Evolutionary conservation across 2,329 filamentous ascomycete genomes (phyloP), one percentile per base, ranked within the genome.

Genomic region (Nannizzia gypsea): DNA sequence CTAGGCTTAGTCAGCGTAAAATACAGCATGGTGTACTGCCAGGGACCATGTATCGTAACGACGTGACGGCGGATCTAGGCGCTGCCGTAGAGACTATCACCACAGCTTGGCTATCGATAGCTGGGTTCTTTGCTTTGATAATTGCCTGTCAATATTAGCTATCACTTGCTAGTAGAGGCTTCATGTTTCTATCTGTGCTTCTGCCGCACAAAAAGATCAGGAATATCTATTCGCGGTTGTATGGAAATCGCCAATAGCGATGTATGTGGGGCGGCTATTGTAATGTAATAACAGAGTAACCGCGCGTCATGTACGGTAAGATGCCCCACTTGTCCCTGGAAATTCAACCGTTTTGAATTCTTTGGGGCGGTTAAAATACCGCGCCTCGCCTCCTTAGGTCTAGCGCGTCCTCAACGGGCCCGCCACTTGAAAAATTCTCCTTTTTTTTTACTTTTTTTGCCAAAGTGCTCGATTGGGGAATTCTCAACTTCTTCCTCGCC

Each of bases 301-400:
- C 44, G 44, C 44, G 38, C 44, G 48, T 52, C 20, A 52, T 24
- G 48, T 52, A 52, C 9, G 48, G 48, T 52, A 52, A 52, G 22
- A 9, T 3, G 22, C 22, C 26, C 26, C 48, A 52, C 48, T 56
- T 9, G 26, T 38, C 28, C 54, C 54, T 38, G 54, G 20, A 56
- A 56, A 68, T 70, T 69, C 71, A 72, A 72, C 71, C 68, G 63
- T 71, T 71, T 68, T 63, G 66, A 65, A 63, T 65, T 69, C 69
- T 71, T 70, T 64, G 63, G 70, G 70, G 70, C 64, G 42, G 64
- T 59, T 64, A 56, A 61, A 61, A 52, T 58, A 60, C 57, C 59
- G 58, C 67, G 66, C 72, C 71, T 73, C 67, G 63, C 72, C 70
- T 13, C 20, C 68, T 40, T 9, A 3, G 17, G 56, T 11, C 36